Evolutionary conservation across 106 monocot genomes (phyloP).

Genomic region (Narthecium ossifragum): DNA sequence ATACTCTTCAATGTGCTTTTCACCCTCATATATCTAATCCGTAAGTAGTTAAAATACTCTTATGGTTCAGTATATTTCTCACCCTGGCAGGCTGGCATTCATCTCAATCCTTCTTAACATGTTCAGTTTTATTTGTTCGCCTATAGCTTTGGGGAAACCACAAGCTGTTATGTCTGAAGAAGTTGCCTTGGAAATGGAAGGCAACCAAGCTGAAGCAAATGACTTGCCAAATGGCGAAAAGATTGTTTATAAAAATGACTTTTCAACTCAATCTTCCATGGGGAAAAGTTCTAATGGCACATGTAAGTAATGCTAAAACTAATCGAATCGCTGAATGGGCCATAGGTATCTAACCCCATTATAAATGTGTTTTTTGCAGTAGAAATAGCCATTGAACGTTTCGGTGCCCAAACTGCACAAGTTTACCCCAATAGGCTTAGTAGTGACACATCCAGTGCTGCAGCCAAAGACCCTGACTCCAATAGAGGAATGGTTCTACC

Average conservation of each 20-base stretch:
- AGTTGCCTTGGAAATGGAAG: neutral
- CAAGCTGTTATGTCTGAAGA: conserved; percentile 56
- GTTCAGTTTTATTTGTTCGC: neutral
- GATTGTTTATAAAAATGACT: neutral
- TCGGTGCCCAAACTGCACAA: neutral
- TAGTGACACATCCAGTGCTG: neutral
- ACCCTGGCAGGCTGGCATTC: neutral
- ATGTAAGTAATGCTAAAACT: neutral
- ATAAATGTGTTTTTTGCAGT: neutral
- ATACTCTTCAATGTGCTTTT: conserved; percentile 35
- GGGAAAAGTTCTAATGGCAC: neutral
- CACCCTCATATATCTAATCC: conserved; percentile 39
- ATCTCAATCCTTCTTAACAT: too few relatives aligned
- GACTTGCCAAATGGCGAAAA: neutral
- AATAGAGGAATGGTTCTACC: conserved; percentile 73
- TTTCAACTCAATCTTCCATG: neutral
- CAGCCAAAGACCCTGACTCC: neutral
- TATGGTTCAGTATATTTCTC: neutral
- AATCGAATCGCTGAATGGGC: neutral
- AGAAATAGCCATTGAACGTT: neutral
- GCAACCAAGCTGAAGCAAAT: neutral
- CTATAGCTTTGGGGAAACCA: conserved; percentile 38
- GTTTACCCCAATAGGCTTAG: neutral
- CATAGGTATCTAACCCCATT: neutral
- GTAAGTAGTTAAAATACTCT: conserved; percentile 51